Evolutionary conservation across 805 yeast genomes (phyloP).

Genomic region (Monosporozyma servazzii): DNA sequence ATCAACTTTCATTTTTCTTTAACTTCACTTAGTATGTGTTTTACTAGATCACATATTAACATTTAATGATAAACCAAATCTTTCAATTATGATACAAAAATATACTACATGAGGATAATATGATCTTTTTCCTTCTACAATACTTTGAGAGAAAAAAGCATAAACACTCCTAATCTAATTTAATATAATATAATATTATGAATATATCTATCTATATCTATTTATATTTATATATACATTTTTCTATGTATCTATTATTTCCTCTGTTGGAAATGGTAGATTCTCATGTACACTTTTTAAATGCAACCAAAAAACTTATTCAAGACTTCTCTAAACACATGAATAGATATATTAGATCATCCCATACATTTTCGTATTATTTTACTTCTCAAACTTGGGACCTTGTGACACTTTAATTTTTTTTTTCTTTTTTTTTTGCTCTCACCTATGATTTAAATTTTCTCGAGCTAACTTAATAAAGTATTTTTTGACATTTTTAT

Average conservation of each 20-base stretch:
- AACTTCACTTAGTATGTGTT: neutral
- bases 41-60: neutral
- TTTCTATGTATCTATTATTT: neutral
- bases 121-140: neutral
- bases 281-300: neutral
- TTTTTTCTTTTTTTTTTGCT: neutral
- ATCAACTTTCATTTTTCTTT: neutral
- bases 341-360: too few relatives aligned
- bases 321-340: too few relatives aligned
- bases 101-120: neutral
- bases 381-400: too few relatives aligned
- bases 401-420: neutral
- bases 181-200: neutral
- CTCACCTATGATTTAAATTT: neutral
- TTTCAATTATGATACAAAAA: neutral
- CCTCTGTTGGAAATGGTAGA: neutral
- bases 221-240: neutral
- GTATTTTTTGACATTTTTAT: neutral
- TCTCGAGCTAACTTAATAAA: neutral
- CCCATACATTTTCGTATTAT: too few relatives aligned
- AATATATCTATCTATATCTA: neutral
- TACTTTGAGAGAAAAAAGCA: neutral
- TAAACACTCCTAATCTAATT: neutral
- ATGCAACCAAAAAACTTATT: neutral
- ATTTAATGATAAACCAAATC: conserved; percentile 3